Percentiles rank a stretch among this genome's conserved stretches.
These are phyloP conservation scores for Fusarium incarnatum DNA, from an alignment of 2,329 filamentous ascomycete species.

Conservation along the genomic window DNA sequence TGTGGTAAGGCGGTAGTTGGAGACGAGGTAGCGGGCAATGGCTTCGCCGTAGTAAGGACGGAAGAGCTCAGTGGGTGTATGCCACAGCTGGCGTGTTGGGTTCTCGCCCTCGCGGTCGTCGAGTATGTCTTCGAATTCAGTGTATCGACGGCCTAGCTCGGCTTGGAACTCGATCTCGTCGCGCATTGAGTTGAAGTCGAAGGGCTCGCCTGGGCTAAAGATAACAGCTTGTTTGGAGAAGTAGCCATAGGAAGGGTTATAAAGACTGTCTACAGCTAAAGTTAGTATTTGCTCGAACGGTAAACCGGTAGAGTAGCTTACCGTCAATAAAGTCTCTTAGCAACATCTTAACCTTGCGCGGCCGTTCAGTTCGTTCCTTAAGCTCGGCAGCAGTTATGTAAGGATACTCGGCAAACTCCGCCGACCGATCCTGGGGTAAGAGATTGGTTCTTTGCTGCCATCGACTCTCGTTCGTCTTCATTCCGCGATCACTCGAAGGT, in stretches of 20 bases:
- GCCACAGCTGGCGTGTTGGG: constrained; percentile 91
- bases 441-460: constrained; percentile 89
- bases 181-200: constrained; percentile 83
- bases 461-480: constrained; percentile 70
- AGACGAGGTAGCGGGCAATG: constrained; percentile 93
- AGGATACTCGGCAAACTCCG: constrained; percentile 85
- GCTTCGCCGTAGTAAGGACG: constrained; percentile 96
- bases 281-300: constrained; percentile 36
- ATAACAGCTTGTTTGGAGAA: constrained; percentile 97
- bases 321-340: constrained; percentile 98
- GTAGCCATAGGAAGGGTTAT: constrained; percentile 95
- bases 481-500: constrained; percentile 53
- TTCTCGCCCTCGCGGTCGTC: constrained; percentile 76
- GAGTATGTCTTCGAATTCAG: constrained; percentile 87
- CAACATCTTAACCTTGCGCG: constrained; percentile 93
- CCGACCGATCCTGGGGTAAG: constrained; percentile 79
- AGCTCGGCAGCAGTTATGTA: constrained; percentile 86
- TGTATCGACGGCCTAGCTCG: constrained; percentile 82
- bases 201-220: constrained; percentile 91
- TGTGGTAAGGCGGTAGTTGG: constrained; percentile 93
- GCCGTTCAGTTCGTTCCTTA: constrained; percentile 77
- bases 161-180: constrained; percentile 89
- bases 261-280: constrained; percentile 77
- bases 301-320: constrained; percentile 51
- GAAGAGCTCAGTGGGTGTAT: constrained; percentile 97